Evolutionary conservation across 2,329 filamentous ascomycete species (phyloP).

Genomic region (Grosmannia serpens): DNA sequence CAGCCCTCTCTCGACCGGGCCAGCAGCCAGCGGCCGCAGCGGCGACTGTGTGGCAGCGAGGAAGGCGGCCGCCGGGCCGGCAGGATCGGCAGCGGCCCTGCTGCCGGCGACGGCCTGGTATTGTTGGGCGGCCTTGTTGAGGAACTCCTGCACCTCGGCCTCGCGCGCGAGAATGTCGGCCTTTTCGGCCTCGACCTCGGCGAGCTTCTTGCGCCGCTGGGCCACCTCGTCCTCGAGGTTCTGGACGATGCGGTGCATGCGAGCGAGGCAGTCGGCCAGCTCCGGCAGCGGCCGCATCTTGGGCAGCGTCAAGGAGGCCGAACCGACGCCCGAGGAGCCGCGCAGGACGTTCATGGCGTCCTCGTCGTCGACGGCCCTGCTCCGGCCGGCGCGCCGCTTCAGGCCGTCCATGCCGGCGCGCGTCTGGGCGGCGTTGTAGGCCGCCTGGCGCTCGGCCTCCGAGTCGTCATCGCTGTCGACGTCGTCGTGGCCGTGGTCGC

Average conservation of each 20-base stretch:
- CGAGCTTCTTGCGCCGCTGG: constrained; percentile 49
- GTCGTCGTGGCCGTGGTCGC: constrained; percentile 46
- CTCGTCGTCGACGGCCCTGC: constrained; percentile 17
- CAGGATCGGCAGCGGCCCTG: constrained; percentile 1
- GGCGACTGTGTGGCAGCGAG: constrained; percentile 18
- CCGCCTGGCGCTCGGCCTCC: constrained; percentile 59
- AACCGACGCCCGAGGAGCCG: background rate
- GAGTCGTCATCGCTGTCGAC: constrained; percentile 57
- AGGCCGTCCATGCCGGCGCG: constrained; percentile 73
- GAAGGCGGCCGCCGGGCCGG: constrained; percentile 8
- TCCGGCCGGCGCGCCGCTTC: constrained; percentile 32
- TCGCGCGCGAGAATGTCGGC: constrained; percentile 57
- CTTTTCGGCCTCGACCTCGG: constrained; percentile 57
- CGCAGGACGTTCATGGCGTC: constrained; percentile 13
- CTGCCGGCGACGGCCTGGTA: constrained; percentile 29
- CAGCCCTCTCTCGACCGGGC: constrained; percentile 23
- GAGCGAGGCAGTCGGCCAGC: constrained; percentile 53
- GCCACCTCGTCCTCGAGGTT: constrained; percentile 53
- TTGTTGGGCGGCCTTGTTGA: constrained; percentile 68
- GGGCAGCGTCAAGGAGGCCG: constrained; percentile 28
- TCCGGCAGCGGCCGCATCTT: constrained; percentile 70
- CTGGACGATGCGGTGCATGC: constrained; percentile 49
- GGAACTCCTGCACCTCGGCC: constrained; percentile 64
- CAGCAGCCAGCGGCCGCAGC: constrained; percentile 14
- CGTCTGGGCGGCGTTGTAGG: constrained; percentile 80